Percentiles rank a stretch among this genome's conserved stretches.
phyloP scores from a whole-genome alignment of 768 basidiomycete species.

The Lactarius sp. region DNA sequence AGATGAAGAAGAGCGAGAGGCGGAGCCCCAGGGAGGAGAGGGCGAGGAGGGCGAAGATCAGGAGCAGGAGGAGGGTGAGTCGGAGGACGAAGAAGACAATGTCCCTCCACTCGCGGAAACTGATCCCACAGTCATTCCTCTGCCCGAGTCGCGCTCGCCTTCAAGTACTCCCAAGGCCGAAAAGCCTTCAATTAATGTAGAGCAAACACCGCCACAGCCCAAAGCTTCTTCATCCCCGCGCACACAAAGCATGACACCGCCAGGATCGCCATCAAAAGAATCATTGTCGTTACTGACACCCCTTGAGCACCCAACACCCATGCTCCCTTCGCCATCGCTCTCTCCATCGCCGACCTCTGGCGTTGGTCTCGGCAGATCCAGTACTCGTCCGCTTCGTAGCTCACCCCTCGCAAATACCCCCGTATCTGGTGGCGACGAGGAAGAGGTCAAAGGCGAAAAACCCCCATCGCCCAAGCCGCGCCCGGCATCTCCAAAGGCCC shows the following conservation, averaged over 20 bases:
- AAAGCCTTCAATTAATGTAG: slow-evolving; percentile 38
- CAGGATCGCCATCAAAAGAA: slow-evolving; percentile 55
- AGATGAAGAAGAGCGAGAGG: slow-evolving; percentile 26
- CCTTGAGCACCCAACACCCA: slow-evolving; percentile 30
- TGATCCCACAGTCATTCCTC: slow-evolving; percentile 32
- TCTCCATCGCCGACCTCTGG: slow-evolving; percentile 40
- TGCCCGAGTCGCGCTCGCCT: slow-evolving; percentile 45
- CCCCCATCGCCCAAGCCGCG: slow-evolving; percentile 32
- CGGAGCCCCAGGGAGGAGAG: slow-evolving; percentile 24
- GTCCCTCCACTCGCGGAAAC: not conserved
- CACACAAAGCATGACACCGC: slow-evolving; percentile 56
- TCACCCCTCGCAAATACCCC: slow-evolving; percentile 62
- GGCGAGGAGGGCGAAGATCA: no score
- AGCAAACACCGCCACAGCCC: slow-evolving; percentile 33
- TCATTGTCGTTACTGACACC: slow-evolving; percentile 20
- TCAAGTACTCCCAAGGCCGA: slow-evolving; percentile 59
- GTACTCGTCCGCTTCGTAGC: slow-evolving; percentile 65
- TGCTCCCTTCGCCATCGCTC: slow-evolving; percentile 35
- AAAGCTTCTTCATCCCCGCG: slow-evolving; percentile 8
- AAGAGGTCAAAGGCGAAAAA: slow-evolving; percentile 33
- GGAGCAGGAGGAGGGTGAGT: no score
- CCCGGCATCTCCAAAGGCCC: slow-evolving; percentile 39
- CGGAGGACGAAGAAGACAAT: slow-evolving; percentile 11
- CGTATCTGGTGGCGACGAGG: slow-evolving; percentile 43
- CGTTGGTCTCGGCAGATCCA: slow-evolving; percentile 54